These are phyloP conservation scores for Talaromyces amestolkiae DNA, from an alignment of 2,329 filamentous ascomycete species.

Conservation along the genomic window DNA sequence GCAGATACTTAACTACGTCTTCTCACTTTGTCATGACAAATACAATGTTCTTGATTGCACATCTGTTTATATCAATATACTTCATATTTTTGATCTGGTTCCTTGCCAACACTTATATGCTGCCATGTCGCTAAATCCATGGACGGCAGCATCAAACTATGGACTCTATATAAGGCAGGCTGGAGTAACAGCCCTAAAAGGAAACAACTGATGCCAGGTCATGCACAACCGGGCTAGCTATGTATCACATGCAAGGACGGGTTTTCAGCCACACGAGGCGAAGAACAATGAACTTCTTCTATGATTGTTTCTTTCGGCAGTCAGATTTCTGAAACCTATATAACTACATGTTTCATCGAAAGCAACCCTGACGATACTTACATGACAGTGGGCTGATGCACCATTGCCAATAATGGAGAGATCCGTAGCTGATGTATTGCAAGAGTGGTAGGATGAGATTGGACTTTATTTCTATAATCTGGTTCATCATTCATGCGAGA, in stretches of 20 bases:
- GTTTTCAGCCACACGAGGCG: not conserved
- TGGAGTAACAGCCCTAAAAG: not conserved
- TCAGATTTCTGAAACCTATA: not conserved
- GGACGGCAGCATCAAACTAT: not conserved
- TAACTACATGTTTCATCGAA: not conserved
- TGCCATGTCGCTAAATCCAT: not conserved
- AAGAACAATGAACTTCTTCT: not conserved
- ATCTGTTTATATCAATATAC: not conserved
- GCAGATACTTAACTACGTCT: not conserved
- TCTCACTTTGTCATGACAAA: not conserved
- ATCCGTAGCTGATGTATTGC: not conserved
- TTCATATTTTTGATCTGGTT: not conserved
- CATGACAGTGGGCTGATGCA: not conserved
- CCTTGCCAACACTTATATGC: not conserved
- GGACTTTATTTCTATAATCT: not conserved
- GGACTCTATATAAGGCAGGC: not conserved
- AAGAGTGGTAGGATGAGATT: not conserved
- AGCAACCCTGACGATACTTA: not conserved
- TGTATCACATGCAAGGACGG: slow-evolving; percentile 3
- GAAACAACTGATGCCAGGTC: not conserved
- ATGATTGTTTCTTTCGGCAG: not conserved
- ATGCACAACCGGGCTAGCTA: not conserved
- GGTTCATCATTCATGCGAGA: not conserved
- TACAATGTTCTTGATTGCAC: not conserved
- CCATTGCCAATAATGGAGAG: not conserved